Percentiles rank a stretch among this genome's conserved stretches.
Evolutionary conservation across 2,329 filamentous ascomycete species (phyloP).

Genomic region (Dothistroma pini): DNA sequence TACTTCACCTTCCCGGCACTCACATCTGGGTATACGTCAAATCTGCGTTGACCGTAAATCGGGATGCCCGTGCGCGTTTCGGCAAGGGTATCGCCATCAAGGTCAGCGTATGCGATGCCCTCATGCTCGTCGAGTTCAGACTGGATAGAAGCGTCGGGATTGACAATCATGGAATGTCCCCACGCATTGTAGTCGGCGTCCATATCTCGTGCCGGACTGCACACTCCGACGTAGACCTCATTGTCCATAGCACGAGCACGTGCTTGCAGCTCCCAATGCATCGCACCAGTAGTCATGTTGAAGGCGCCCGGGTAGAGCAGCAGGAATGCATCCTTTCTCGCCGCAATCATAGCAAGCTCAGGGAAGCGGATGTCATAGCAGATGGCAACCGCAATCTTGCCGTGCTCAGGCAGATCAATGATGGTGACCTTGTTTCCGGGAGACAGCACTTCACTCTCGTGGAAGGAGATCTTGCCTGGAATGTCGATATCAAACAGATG

Average conservation of each 20-base stretch:
- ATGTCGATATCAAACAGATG: constrained; percentile 99
- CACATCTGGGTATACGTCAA: constrained; percentile 94
- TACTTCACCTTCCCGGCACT: constrained; percentile 53
- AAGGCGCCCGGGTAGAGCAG: constrained; percentile 96
- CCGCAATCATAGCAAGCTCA: constrained; percentile 84
- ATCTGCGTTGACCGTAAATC: constrained; percentile 76
- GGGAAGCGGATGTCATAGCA: constrained; percentile 99
- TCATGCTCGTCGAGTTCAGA: constrained; percentile 75
- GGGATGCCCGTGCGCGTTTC: constrained; percentile 80
- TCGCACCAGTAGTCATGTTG: constrained; percentile 84
- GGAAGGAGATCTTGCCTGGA: constrained; percentile 87
- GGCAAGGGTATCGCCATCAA: constrained; percentile 65
- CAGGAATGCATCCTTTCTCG: constrained; percentile 79
- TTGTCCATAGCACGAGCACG: constrained; percentile 87
- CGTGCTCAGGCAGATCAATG: constrained; percentile 83
- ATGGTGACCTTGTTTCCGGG: constrained; percentile 83
- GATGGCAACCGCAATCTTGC: constrained; percentile 81
- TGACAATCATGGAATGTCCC: constrained; percentile 84
- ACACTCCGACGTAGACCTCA: constrained; percentile 88
- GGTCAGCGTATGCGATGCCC: constrained; percentile 68
- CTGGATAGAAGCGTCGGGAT: constrained; percentile 82
- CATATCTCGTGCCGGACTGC: constrained; percentile 82
- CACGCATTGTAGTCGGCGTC: constrained; percentile 78
- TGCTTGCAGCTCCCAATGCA: constrained; percentile 86
- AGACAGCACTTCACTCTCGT: constrained; percentile 82